Conservation (phyloP, 805 yeast species). For the Ogataea trehaloabstinens region DNA sequence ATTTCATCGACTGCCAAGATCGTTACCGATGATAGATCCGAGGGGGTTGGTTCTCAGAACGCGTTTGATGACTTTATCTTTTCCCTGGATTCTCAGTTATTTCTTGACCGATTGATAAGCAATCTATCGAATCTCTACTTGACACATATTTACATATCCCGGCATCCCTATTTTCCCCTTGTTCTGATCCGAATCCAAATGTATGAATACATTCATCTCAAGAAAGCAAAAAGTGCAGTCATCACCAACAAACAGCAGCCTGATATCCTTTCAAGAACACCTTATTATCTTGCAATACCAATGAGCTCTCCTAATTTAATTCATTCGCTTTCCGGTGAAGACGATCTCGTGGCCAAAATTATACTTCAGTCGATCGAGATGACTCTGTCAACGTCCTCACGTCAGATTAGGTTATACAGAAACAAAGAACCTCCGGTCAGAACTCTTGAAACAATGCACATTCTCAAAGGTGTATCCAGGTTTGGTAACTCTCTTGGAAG, state of each 20-base stretch:
- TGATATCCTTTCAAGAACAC: constrained; percentile 52
- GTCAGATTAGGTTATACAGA: constrained; percentile 39
- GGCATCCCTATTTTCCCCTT: constrained; percentile 62
- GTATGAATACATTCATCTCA: constrained; percentile 45
- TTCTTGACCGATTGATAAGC: constrained; percentile 46
- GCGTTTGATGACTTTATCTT: constrained; percentile 30
- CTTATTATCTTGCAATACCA: constrained; percentile 68
- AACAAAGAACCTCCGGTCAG: constrained; percentile 37
- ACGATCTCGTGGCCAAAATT: constrained; percentile 47
- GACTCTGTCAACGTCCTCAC: constrained; percentile 45
- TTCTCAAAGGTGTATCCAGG: constrained; percentile 61
- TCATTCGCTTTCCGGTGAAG: constrained; percentile 43
- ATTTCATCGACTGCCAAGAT: constrained; percentile 45
- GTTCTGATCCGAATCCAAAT: constrained; percentile 64
- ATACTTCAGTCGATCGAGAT: constrained; percentile 61
- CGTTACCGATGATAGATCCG: constrained; percentile 12
- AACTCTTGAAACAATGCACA: constrained; percentile 55
- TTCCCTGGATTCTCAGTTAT: constrained; percentile 48
- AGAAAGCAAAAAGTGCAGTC: constrained; percentile 6
- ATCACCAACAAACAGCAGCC: constrained; percentile 24
- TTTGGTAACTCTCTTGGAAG: constrained; percentile 61
- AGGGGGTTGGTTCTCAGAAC: constrained; percentile 20
- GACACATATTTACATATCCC: constrained; percentile 63
- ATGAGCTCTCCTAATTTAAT: constrained; percentile 63
- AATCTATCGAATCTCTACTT: constrained; percentile 52